phyloP scores from a whole-genome alignment of 768 basidiomycete genomes.

The Vararia minispora region DNA sequence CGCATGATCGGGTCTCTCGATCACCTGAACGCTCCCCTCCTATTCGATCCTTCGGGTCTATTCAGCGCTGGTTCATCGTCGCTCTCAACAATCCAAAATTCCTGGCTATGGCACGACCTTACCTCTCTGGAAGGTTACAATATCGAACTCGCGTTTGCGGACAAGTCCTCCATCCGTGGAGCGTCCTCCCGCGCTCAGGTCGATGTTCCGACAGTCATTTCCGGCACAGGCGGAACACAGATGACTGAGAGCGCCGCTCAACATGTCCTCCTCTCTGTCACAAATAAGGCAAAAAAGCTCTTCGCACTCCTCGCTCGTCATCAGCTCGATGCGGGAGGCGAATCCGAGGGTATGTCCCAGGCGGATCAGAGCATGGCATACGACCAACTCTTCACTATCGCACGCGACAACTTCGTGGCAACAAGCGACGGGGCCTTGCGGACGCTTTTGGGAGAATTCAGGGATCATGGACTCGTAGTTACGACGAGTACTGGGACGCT shows the following conservation, averaged over 20 bases:
- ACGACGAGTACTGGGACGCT: constrained; percentile 19
- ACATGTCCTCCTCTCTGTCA: constrained; percentile 81
- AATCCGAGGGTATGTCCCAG: constrained; percentile 21
- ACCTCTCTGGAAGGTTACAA: constrained; percentile 81
- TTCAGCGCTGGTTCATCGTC: constrained; percentile 25
- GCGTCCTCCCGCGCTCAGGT: constrained; percentile 30
- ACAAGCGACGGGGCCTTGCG: constrained; percentile 79
- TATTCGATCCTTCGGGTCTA: constrained; percentile 69
- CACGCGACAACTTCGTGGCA: constrained; percentile 79
- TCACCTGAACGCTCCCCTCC: constrained; percentile 70
- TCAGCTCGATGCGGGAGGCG: constrained; percentile 55
- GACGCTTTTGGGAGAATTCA: constrained; percentile 79
- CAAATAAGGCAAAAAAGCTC: constrained; percentile 74
- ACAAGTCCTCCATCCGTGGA: constrained; percentile 51
- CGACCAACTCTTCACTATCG: constrained; percentile 59
- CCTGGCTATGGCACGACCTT: constrained; percentile 83
- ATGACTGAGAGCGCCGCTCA: constrained; percentile 70
- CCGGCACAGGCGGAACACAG: constrained; percentile 17
- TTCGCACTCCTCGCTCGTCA: constrained; percentile 59
- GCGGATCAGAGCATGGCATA: constrained; percentile 31
- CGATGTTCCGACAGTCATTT: too few relatives aligned
- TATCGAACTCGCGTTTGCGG: constrained; percentile 58
- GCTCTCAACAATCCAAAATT: constrained; percentile 12
- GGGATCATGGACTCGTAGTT: constrained; percentile 82
- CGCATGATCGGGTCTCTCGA: constrained; percentile 83